Base-by-base conservation (phyloP, 2,329 filamentous ascomycete genomes). In the Xylaria sp. region DNA sequence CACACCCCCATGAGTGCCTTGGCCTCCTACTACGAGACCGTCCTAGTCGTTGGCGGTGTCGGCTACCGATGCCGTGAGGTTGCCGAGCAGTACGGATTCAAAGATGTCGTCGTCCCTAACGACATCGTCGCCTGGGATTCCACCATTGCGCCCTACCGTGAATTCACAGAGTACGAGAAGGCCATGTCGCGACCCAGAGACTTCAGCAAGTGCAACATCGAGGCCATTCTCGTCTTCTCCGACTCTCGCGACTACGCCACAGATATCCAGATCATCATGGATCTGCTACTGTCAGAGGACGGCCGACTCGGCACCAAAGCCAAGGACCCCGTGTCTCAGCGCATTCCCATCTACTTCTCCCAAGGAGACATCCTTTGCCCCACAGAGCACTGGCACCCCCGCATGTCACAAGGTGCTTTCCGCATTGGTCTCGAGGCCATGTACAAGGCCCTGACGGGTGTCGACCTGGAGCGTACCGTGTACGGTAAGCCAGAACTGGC, bases 1-100 rank as follows among this genome's bases (percentile, higher is more conserved):
- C 87, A 90, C 79, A 90, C 87, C 3, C 87, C 87, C 66, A 91
- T 91, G 88, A 86, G 86, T 60, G 88, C 88, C 51, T 76, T 91
- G 68, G 78, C 87, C 19, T 87, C 90, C 73, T 91, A 91, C 80
- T 91, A 90, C 79, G 82, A 84, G 67, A 90, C 87, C 2, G 87
- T 91, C 42, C 80, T 91, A 2, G 88, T 91, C 2, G 85, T 90
- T 46, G 88, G 88, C 72, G 88, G 88, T 68, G 88, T 91, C 71
- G 87, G 86, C 59, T 90, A 87, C 78, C 84, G 85, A 71, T 89
- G 87, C 76, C 86, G 87, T 54, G 85, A 88, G 68, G 87, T 89
- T 1, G 87, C 87, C 35, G 84, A 90, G 76, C 77, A 83, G 69
- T 90, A 90, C 72, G 87, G 87, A 58, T 90, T 90, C 81, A 82